Evolutionary conservation across 2,329 filamentous ascomycete species (phyloP).

Genomic region (Cryphonectria radicalis): DNA sequence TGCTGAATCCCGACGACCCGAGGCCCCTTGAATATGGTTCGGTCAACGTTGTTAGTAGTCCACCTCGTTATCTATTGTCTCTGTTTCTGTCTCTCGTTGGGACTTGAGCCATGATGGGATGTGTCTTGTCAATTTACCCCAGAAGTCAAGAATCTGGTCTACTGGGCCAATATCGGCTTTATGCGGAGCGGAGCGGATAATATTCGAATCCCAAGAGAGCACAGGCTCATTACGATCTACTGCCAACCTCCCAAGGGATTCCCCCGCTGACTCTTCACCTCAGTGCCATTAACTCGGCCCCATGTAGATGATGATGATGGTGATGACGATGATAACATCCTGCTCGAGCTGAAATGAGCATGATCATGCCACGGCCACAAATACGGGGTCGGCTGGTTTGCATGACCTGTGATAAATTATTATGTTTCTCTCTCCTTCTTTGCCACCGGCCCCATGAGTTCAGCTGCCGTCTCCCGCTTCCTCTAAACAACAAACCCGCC

Average conservation of each 20-base stretch:
- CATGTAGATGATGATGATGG: not conserved
- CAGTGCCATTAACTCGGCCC: not conserved
- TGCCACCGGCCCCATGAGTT: constrained; percentile 12
- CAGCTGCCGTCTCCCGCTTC: not conserved
- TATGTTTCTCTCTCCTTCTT: not conserved
- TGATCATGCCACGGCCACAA: not conserved
- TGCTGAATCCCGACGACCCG: constrained; percentile 12
- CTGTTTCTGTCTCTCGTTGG: not conserved
- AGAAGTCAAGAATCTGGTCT: not conserved
- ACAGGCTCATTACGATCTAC: not conserved
- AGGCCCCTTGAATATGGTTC: not conserved
- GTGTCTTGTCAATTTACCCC: not conserved
- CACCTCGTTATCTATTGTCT: not conserved
- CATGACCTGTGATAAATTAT: not conserved
- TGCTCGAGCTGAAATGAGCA: constrained; percentile 1
- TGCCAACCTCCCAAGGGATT: not conserved
- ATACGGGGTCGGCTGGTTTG: not conserved
- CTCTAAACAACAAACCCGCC: not conserved
- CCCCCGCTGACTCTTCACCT: not conserved
- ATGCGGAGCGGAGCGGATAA: not conserved
- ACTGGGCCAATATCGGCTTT: not conserved
- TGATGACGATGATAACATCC: not conserved
- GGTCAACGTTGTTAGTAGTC: not conserved
- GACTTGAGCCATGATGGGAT: not conserved
- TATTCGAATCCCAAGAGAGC: not conserved